Evolutionary conservation across 805 yeast species (phyloP).

Genomic region (Novakomyces olei): DNA sequence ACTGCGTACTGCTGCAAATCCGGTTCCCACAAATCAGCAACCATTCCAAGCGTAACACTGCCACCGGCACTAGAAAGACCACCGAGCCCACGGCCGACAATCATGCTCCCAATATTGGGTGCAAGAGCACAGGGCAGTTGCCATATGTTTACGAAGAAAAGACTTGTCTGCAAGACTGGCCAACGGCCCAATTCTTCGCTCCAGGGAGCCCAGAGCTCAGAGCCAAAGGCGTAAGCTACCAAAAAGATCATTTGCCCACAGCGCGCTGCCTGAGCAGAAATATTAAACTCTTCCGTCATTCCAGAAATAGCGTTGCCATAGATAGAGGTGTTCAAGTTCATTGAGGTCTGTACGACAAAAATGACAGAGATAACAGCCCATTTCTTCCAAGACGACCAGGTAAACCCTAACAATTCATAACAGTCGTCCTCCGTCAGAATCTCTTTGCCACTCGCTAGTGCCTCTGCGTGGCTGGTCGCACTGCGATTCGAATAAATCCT

Average conservation of each 20-base stretch:
- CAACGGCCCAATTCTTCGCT: conserved; percentile 32
- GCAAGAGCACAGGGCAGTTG: conserved; percentile 21
- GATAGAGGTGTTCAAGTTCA: conserved; percentile 22
- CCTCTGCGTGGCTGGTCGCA: too few relatives aligned
- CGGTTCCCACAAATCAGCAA: conserved; percentile 24
- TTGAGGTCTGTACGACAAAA: conserved; percentile 20
- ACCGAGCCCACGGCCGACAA: conserved; percentile 24
- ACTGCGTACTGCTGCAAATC: conserved; percentile 27
- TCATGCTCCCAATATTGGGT: conserved; percentile 19
- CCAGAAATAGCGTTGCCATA: conserved; percentile 20
- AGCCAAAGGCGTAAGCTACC: conserved; percentile 34
- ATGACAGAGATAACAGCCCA: conserved; percentile 20
- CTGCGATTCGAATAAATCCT: too few relatives aligned
- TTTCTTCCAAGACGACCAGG: conserved; percentile 16
- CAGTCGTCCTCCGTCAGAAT: conserved; percentile 17
- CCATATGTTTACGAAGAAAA: conserved; percentile 26
- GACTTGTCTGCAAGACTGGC: conserved; percentile 22
- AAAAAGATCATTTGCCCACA: conserved; percentile 30
- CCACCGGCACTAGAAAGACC: conserved; percentile 35
- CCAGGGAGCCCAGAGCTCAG: conserved; percentile 30
- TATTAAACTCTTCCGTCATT: conserved; percentile 23
- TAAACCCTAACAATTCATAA: conserved; percentile 18
- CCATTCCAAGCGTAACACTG: conserved; percentile 31
- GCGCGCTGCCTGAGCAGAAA: conserved; percentile 23
- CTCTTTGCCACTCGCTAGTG: too few relatives aligned